A percentile compares a stretch with the other conserved stretches of the same genome.
Evolutionary conservation across 306 rosid species (phyloP).

Genomic region (Vigna trinervia): DNA sequence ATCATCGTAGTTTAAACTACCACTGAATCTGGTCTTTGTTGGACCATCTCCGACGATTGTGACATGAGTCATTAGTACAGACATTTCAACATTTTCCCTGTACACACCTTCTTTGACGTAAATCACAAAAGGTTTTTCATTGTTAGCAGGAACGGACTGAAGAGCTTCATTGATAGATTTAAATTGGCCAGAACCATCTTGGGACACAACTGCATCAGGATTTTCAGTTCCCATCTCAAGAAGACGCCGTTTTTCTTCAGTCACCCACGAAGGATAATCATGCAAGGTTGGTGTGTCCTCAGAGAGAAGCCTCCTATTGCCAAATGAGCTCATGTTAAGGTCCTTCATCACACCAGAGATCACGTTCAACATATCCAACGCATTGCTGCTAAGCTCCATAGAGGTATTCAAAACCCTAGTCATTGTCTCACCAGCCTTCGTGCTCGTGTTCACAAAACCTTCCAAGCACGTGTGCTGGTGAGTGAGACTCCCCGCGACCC

Average conservation of each 20-base stretch:
- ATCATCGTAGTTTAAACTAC: conserved; percentile 49
- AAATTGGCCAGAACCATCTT: conserved; percentile 70
- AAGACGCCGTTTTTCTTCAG: conserved; percentile 43
- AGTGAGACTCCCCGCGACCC: conserved; percentile 68
- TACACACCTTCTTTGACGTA: conserved; percentile 74
- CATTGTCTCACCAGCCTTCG: conserved; percentile 61
- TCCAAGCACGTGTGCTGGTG: conserved; percentile 72
- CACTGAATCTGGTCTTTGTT: conserved; percentile 62
- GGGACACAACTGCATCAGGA: conserved; percentile 66
- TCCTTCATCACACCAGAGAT: conserved; percentile 14
- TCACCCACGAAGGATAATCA: conserved; percentile 57
- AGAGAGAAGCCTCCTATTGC: conserved; percentile 45
- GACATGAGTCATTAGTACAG: conserved; percentile 50
- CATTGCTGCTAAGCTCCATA: conserved; percentile 63
- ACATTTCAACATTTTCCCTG: conserved; percentile 48
- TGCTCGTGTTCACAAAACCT: conserved; percentile 60
- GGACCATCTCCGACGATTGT: conserved; percentile 84
- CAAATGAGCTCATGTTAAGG: background rate
- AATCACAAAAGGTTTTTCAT: conserved; percentile 61
- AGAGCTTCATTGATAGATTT: conserved; percentile 67
- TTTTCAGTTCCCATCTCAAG: background rate
- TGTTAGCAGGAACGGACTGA: conserved; percentile 53
- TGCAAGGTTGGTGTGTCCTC: background rate
- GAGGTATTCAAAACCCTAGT: conserved; percentile 47
- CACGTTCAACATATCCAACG: conserved; percentile 62